Percentiles rank a stretch among this genome's conserved stretches.
phyloP scores from a whole-genome alignment of 2,329 filamentous ascomycete genomes.

The Chaetothyriales sp. region DNA sequence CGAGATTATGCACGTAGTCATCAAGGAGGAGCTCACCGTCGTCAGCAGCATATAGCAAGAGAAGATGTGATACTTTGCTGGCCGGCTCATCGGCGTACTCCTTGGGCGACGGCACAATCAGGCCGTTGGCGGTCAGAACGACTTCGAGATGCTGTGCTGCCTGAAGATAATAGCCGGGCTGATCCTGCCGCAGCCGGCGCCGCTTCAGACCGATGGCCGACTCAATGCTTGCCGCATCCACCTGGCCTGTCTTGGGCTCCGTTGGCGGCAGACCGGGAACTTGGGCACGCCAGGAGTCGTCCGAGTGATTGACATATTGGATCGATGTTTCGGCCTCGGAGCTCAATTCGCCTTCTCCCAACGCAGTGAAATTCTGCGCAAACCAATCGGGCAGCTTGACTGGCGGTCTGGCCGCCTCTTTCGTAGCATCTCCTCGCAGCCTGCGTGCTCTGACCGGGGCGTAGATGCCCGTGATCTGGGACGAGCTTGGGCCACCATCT shows the following conservation, averaged over 20 bases:
- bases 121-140: slow-evolving; percentile 12
- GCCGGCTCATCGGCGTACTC: slow-evolving; percentile 30
- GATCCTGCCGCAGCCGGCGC: background rate
- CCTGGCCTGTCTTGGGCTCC: background rate
- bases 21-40: slow-evolving; percentile 42
- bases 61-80: slow-evolving; percentile 39
- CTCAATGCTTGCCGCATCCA: background rate
- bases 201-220: background rate
- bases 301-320: background rate
- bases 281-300: background rate
- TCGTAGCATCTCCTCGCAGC: slow-evolving; percentile 8
- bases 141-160: slow-evolving; percentile 14
- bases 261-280: background rate
- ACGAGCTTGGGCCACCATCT: slow-evolving; percentile 1
- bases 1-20: slow-evolving; percentile 47
- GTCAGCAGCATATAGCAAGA: slow-evolving; percentile 44
- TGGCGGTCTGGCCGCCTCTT: slow-evolving; percentile 3
- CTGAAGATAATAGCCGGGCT: slow-evolving; percentile 11
- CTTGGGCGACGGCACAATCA: slow-evolving; percentile 5
- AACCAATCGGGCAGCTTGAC: slow-evolving; percentile 12
- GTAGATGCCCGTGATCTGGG: slow-evolving; percentile 5
- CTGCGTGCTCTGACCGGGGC: slow-evolving; percentile 11
- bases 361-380: slow-evolving; percentile 8
- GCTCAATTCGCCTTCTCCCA: slow-evolving; percentile 3
- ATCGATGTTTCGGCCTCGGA: background rate